These are phyloP conservation scores for Lagerstroemia fauriei DNA, from an alignment of 441 rosid species.

Conservation along the genomic window DNA sequence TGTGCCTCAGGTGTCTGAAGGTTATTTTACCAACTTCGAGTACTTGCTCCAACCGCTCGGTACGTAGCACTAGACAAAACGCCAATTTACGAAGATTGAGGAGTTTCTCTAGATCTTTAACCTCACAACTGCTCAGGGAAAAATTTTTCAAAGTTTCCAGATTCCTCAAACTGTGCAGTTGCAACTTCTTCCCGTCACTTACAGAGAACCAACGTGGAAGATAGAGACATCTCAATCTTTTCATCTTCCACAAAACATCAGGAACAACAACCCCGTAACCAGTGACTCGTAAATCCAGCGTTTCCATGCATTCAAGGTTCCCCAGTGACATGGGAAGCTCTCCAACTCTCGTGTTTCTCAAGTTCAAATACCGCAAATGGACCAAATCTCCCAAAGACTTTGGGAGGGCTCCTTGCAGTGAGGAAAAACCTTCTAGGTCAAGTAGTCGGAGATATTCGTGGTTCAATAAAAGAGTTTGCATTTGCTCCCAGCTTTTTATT, in stretches of 20 bases:
- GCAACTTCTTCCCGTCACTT: not conserved
- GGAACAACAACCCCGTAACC: not conserved
- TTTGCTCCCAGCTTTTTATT: not conserved
- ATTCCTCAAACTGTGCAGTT: slow-evolving; percentile 5
- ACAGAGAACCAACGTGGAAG: not conserved
- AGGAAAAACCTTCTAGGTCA: slow-evolving; percentile 15
- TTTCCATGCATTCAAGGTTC: slow-evolving; percentile 21
- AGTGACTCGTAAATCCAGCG: slow-evolving; percentile 15
- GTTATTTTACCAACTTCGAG: not conserved
- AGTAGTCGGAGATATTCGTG: slow-evolving; percentile 15
- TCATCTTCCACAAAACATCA: slow-evolving; percentile 26
- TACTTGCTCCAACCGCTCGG: slow-evolving; percentile 5
- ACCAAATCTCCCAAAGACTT: slow-evolving; percentile 15
- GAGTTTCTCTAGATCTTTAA: slow-evolving; percentile 7
- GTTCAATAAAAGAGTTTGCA: slow-evolving; percentile 3
- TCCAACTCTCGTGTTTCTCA: not conserved
- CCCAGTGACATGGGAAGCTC: slow-evolving; percentile 19
- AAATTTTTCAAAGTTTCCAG: slow-evolving; percentile 11
- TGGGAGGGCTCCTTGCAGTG: slow-evolving; percentile 1
- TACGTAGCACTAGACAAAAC: not conserved
- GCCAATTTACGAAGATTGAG: slow-evolving; percentile 18
- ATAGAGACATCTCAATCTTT: slow-evolving; percentile 15
- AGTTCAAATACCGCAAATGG: slow-evolving; percentile 20
- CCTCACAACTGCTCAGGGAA: not conserved
- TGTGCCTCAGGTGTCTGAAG: not conserved